These are phyloP conservation scores for Microbotryum lychnidis-dioicae DNA, from an alignment of 1,284 basidiomycete species.

Conservation along the genomic window DNA sequence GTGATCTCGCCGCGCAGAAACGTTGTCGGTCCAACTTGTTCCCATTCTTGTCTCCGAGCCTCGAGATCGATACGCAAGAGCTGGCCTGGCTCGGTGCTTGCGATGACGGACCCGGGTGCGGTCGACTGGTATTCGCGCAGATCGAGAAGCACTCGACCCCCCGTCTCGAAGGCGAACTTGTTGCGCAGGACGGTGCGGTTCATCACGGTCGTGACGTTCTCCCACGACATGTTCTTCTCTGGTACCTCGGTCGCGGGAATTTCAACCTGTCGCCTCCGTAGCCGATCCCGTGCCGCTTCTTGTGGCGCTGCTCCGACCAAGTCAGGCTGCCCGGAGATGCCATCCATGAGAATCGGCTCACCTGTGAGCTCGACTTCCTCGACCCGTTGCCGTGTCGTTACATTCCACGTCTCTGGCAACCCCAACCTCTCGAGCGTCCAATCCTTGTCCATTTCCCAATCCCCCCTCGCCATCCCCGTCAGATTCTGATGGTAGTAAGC, in stretches of 20 bases:
- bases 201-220: background rate
- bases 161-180: conserved; percentile 6
- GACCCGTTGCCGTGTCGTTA: conserved; percentile 1
- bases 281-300: background rate
- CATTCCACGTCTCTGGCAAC: conserved; percentile 21
- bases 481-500: conserved; percentile 29
- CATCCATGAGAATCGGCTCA: background rate
- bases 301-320: background rate
- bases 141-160: conserved; percentile 14
- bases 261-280: background rate
- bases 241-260: background rate
- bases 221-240: background rate
- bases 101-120: conserved; percentile 12
- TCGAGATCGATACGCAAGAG: conserved; percentile 6
- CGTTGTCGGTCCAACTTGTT: conserved; percentile 17
- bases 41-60: conserved; percentile 10
- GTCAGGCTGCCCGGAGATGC: background rate
- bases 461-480: conserved; percentile 33
- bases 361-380: background rate
- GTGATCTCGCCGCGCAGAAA: conserved; percentile 16
- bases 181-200: conserved; percentile 22
- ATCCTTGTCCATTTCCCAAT: conserved; percentile 5
- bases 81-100: conserved; percentile 10
- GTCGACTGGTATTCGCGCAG: conserved; percentile 18
- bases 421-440: conserved; percentile 16